Conservation (phyloP, 306 rosid species). For the Oxytropis ochrocephala region DNA sequence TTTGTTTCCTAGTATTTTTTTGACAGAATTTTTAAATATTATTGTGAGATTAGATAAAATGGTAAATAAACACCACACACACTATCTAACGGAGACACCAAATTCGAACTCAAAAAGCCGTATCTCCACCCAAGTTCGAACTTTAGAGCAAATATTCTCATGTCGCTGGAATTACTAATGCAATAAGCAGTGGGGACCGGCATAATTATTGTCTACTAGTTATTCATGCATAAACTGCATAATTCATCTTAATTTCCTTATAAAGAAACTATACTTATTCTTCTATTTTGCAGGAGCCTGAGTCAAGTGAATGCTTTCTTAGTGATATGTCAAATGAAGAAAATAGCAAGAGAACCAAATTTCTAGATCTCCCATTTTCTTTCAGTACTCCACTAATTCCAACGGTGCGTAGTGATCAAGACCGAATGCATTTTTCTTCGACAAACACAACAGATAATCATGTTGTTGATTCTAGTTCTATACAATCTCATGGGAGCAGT, state of each 20-base stretch:
- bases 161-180: too few species aligned
- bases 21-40: too few species aligned
- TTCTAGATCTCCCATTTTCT: slow-evolving; percentile 37
- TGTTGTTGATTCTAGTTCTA: slow-evolving; percentile 21
- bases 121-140: too few species aligned
- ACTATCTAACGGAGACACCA: too few species aligned
- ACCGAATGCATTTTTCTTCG: slow-evolving; percentile 7
- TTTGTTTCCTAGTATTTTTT: too few species aligned
- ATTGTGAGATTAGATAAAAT: too few species aligned
- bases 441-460: background rate
- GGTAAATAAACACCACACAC: too few species aligned
- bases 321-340: slow-evolving; percentile 24
- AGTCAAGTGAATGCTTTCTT: slow-evolving; percentile 10
- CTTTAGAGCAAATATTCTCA: too few species aligned
- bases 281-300: slow-evolving; percentile 18
- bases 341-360: slow-evolving; percentile 4
- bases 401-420: slow-evolving; percentile 13
- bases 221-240: too few species aligned
- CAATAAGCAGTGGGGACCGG: too few species aligned
- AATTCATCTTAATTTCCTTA: background rate
- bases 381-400: slow-evolving; percentile 11
- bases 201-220: too few species aligned
- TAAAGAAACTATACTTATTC: background rate
- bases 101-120: too few species aligned
- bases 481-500: slow-evolving; percentile 13